A percentile compares a stretch with the other conserved stretches of the same genome.
Conservation (phyloP, 805 yeast genomes). For the Blastobotrys muscicola region DNA sequence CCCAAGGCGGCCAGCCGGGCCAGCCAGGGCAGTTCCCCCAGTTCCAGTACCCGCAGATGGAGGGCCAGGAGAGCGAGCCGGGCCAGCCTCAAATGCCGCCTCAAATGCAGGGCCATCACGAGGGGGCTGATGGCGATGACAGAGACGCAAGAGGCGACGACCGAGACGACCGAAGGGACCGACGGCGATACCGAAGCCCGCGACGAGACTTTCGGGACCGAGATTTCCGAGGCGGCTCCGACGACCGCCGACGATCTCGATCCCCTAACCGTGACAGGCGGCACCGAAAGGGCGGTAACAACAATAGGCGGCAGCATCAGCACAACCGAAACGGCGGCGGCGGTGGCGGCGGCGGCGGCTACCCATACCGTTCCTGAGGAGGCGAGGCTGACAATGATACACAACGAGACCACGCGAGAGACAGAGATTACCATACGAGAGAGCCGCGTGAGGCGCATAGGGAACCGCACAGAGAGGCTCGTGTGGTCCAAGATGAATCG, state of each 20-base stretch:
- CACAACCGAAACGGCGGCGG: background rate
- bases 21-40: constrained; percentile 11
- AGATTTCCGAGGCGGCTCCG: background rate
- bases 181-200: constrained; percentile 12
- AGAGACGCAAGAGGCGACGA: constrained; percentile 5
- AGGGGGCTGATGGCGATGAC: constrained; percentile 4
- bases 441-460: too few species aligned
- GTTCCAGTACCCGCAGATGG: constrained; percentile 16
- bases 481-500: too few species aligned
- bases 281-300: background rate
- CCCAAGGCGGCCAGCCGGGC: constrained; percentile 12
- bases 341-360: too few species aligned
- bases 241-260: background rate
- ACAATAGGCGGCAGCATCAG: background rate
- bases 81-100: constrained; percentile 7
- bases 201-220: constrained; percentile 1
- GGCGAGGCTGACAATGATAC: too few species aligned
- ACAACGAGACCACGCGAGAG: too few species aligned
- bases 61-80: constrained; percentile 10
- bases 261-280: background rate
- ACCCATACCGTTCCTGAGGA: too few species aligned
- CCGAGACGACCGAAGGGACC: constrained; percentile 1
- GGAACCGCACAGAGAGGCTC: too few species aligned
- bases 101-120: constrained; percentile 7
- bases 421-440: too few species aligned